phyloP scores from a whole-genome alignment of 768 basidiomycete genomes.

The Suillus sp. region DNA sequence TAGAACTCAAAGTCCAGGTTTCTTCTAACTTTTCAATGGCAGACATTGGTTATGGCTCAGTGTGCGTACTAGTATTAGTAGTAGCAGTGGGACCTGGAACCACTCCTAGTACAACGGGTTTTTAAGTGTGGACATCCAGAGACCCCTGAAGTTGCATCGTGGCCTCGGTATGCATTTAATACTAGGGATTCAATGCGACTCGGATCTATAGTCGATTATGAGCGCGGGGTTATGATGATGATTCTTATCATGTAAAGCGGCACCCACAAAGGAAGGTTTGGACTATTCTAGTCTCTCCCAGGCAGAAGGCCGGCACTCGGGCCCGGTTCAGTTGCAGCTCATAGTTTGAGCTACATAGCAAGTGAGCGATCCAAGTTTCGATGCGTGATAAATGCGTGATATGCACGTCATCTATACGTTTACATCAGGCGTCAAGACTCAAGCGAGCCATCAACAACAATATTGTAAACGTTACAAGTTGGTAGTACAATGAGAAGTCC shows the following conservation, averaged over 20 bases:
- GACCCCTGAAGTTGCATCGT: conserved; percentile 1
- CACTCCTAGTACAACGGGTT: background rate
- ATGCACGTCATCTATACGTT: too few species aligned
- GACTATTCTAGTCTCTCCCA: too few species aligned
- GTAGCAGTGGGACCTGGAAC: background rate
- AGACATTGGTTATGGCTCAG: background rate
- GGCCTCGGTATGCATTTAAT: background rate
- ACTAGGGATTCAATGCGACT: too few species aligned
- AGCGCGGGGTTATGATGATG: too few species aligned
- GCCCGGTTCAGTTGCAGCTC: too few species aligned
- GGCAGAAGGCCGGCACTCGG: too few species aligned
- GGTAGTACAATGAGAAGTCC: background rate
- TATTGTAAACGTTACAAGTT: background rate
- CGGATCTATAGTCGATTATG: background rate
- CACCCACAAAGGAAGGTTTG: too few species aligned
- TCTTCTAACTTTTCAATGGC: background rate
- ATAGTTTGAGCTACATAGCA: too few species aligned
- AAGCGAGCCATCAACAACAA: background rate
- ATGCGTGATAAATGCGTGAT: too few species aligned
- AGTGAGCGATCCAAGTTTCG: too few species aligned
- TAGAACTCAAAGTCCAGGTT: conserved; percentile 3
- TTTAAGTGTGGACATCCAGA: background rate
- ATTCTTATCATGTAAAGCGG: too few species aligned
- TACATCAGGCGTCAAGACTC: background rate
- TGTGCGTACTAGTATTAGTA: too few species aligned